These are phyloP conservation scores for Fusarium illudens DNA, from an alignment of 2,329 filamentous ascomycete genomes.

Conservation along the genomic window DNA sequence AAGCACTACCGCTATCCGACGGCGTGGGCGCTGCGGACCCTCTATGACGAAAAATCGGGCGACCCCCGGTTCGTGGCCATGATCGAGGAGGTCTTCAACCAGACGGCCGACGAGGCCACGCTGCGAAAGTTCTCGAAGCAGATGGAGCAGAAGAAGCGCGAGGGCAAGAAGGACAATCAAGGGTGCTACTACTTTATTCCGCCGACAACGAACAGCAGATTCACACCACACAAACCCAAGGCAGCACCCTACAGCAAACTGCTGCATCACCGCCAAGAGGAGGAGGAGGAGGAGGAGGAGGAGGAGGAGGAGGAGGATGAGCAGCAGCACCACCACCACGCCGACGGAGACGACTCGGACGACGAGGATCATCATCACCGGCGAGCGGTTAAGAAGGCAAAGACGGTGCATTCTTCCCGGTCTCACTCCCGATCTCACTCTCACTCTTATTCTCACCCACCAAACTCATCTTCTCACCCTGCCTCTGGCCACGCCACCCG, in stretches of 20 bases:
- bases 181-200: conserved; percentile 64
- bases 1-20: conserved; percentile 66
- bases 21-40: conserved; percentile 66
- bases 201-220: conserved; percentile 53
- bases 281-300: conserved; percentile 25
- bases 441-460: conserved; percentile 22
- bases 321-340: conserved; percentile 17
- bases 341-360: conserved; percentile 14
- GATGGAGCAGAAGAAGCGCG: conserved; percentile 63
- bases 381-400: conserved; percentile 51
- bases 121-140: conserved; percentile 60
- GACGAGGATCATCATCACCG: conserved; percentile 13
- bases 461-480: conserved; percentile 18
- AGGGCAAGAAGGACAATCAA: conserved; percentile 63
- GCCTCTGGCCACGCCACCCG: conserved; percentile 32
- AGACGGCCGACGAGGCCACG: conserved; percentile 63
- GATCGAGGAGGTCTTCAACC: conserved; percentile 65
- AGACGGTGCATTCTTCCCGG: conserved; percentile 41
- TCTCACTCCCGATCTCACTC: conserved; percentile 25
- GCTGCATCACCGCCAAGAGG: conserved; percentile 48
- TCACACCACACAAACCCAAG: conserved; percentile 56
- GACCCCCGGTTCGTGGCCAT: conserved; percentile 63
- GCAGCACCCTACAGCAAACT: conserved; percentile 60
- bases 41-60: conserved; percentile 66
- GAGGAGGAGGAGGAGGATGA: conserved; percentile 17